Percentiles rank a stretch among this genome's conserved stretches.
Conservation (phyloP, 345 rosid species). For the Orychophragmus violaceus region DNA sequence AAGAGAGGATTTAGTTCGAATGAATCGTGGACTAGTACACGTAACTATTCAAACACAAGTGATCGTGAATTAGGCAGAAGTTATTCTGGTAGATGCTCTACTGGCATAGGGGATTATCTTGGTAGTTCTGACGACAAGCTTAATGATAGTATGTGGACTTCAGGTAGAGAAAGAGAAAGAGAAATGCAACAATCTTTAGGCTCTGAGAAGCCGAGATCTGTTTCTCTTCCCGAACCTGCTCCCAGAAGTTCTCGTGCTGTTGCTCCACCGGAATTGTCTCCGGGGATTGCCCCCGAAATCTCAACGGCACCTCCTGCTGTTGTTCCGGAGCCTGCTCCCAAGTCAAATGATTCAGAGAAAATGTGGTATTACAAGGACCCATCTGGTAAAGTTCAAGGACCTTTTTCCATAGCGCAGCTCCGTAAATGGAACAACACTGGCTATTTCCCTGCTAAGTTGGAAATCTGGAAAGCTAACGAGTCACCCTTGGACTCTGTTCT, state of each 20-base stretch:
- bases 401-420: slow-evolving; percentile 87
- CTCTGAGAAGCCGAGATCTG: slow-evolving; percentile 54
- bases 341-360: slow-evolving; percentile 72
- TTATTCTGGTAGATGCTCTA: slow-evolving; percentile 51
- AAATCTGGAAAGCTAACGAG: slow-evolving; percentile 69
- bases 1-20: slow-evolving; percentile 50
- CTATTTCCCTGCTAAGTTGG: slow-evolving; percentile 77
- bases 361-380: slow-evolving; percentile 94
- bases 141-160: slow-evolving; percentile 55
- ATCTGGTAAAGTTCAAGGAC: slow-evolving; percentile 89
- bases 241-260: slow-evolving; percentile 32
- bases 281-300: slow-evolving; percentile 40
- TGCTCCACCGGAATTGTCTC: slow-evolving; percentile 37
- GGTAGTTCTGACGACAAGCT: slow-evolving; percentile 42
- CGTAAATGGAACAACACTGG: slow-evolving; percentile 93
- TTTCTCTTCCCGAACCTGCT: slow-evolving; percentile 39
- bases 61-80: slow-evolving; percentile 58
- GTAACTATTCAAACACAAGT: slow-evolving; percentile 43
- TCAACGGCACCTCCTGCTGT: slow-evolving; percentile 34
- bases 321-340: slow-evolving; percentile 36
- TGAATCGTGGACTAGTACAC: slow-evolving; percentile 61
- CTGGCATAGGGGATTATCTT: slow-evolving; percentile 50
- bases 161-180: slow-evolving; percentile 56
- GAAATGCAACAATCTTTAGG: slow-evolving; percentile 43
- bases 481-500: slow-evolving; percentile 62